A percentile compares a stretch with the other conserved stretches of the same genome.
Evolutionary conservation across 1,139 yeast species (phyloP).

Genomic region (Lodderomyces jiufengensis): DNA sequence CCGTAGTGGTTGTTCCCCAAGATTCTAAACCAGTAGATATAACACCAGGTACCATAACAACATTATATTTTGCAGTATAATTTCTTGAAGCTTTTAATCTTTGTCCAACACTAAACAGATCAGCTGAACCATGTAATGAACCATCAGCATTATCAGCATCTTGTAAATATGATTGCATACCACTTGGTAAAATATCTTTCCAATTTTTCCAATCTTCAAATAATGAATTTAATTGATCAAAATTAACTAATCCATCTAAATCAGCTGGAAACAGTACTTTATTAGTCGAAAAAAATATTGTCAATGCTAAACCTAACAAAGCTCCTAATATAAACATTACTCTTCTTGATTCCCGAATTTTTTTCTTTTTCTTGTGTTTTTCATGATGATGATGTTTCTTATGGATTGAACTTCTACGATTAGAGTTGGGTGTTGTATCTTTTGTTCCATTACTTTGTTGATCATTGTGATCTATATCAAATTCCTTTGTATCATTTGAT

Average conservation of each 20-base stretch:
- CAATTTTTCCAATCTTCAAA: conserved; percentile 47
- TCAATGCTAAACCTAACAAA: conserved; percentile 60
- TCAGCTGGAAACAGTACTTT: conserved; percentile 41
- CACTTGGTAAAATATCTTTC: conserved; percentile 65
- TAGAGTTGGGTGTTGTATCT: not conserved
- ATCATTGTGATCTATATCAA: conserved; percentile 1
- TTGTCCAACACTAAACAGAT: conserved; percentile 84
- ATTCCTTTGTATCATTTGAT: not conserved
- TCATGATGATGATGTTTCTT: conserved; percentile 5
- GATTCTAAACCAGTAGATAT: conserved; percentile 92
- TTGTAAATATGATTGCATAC: conserved; percentile 56
- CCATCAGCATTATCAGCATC: conserved; percentile 44
- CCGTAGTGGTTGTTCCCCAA: conserved; percentile 69
- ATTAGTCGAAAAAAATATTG: conserved; percentile 57
- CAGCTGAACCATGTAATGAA: conserved; percentile 56
- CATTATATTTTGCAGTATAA: conserved; percentile 62
- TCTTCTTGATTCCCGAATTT: conserved; percentile 39
- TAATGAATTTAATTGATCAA: conserved; percentile 51
- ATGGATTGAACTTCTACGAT: conserved; percentile 1
- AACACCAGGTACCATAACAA: conserved; percentile 93
- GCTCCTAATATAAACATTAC: conserved; percentile 58
- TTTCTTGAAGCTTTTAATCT: conserved; percentile 53
- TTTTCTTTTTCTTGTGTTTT: conserved; percentile 16
- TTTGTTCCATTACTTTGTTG: no score
- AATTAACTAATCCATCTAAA: conserved; percentile 53